Evolutionary conservation across 352 stramenopile genomes (phyloP).

Genomic region (Phytopythium chamaehyphon): DNA sequence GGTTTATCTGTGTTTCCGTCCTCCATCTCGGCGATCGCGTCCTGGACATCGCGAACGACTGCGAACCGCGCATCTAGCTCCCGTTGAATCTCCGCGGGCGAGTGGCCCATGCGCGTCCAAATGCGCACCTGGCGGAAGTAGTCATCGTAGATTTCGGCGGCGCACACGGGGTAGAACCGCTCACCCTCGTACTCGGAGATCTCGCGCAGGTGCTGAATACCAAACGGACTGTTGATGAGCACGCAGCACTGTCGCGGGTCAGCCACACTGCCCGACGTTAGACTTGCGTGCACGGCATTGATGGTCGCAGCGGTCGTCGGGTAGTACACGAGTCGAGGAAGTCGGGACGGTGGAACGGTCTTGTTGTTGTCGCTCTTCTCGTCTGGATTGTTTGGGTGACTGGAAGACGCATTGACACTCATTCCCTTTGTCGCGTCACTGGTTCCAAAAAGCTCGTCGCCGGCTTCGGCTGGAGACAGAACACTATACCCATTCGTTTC

Average conservation of each 20-base stretch:
- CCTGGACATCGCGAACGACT: constrained; percentile 30
- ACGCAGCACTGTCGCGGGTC: constrained; percentile 52
- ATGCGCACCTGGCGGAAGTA: constrained; percentile 70
- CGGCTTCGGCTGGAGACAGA: constrained; percentile 34
- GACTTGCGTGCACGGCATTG: constrained; percentile 51
- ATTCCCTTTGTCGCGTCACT: constrained; percentile 2
- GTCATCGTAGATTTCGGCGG: constrained; percentile 67
- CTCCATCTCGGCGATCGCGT: constrained; percentile 30
- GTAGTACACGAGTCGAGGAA: constrained; percentile 57
- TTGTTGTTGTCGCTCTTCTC: constrained; percentile 27
- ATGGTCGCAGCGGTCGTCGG: constrained; percentile 57
- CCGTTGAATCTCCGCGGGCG: constrained; percentile 37
- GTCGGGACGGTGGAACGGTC: constrained; percentile 21
- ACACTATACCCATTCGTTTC: constrained; percentile 45
- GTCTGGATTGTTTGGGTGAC: constrained; percentile 11
- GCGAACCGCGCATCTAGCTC: constrained; percentile 55
- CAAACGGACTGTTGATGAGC: constrained; percentile 57
- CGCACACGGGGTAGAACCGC: constrained; percentile 55
- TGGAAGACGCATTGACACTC: constrained; percentile 3
- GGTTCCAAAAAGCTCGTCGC: constrained; percentile 17
- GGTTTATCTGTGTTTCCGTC: background rate
- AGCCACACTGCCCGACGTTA: constrained; percentile 36
- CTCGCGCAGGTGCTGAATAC: constrained; percentile 51
- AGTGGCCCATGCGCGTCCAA: constrained; percentile 66
- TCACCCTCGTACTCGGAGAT: constrained; percentile 45